Conservation (phyloP, 2,329 filamentous ascomycete species). For the Celoporthe dispersa region DNA sequence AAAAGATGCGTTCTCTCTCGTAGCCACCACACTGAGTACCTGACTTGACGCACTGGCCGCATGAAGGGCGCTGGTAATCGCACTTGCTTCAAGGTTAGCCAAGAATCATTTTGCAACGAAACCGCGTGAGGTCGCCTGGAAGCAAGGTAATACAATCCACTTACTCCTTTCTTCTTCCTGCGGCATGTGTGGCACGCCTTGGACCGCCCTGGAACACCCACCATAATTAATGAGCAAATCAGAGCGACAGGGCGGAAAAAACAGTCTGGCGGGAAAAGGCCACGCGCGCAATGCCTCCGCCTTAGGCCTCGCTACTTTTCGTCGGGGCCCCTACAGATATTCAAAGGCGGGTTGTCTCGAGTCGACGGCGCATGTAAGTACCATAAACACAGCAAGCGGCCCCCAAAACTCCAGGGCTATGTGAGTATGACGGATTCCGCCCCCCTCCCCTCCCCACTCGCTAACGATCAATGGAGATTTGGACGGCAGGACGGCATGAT, state of each 20-base stretch:
- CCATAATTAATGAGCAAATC: slow-evolving; percentile 16
- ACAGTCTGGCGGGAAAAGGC: neutral
- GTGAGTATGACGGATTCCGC: no score
- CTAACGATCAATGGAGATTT: no score
- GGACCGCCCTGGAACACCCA: slow-evolving; percentile 25
- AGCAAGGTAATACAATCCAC: neutral
- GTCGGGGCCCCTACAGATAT: no score
- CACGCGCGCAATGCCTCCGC: slow-evolving; percentile 10
- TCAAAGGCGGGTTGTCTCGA: no score
- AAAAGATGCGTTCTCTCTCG: slow-evolving; percentile 34
- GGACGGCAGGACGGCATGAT: no score
- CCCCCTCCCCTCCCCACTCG: no score
- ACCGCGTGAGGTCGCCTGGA: neutral
- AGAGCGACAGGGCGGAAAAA: neutral
- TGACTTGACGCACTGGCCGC: slow-evolving; percentile 33
- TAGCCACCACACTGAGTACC: slow-evolving; percentile 34
- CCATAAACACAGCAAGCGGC: no score
- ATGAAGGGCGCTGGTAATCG: slow-evolving; percentile 33
- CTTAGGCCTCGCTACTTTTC: neutral
- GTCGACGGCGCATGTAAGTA: no score
- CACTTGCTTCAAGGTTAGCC: slow-evolving; percentile 26
- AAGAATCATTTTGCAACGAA: neutral
- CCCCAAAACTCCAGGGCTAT: no score
- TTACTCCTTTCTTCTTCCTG: slow-evolving; percentile 25
- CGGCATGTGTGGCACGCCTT: slow-evolving; percentile 23